phyloP scores from a whole-genome alignment of 805 yeast species.

The Kazachstania viticola region DNA sequence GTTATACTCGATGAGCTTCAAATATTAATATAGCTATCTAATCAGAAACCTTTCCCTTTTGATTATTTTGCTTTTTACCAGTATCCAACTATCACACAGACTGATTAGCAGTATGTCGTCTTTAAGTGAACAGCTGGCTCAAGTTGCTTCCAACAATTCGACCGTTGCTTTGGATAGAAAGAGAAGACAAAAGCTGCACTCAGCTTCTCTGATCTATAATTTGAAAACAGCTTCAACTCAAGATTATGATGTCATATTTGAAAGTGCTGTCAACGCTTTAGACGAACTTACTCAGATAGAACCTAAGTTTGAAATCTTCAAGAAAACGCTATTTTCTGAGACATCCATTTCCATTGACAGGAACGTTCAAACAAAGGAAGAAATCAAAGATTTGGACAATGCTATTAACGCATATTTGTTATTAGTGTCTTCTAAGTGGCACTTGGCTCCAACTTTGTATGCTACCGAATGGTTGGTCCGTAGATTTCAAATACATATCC shows the following conservation, averaged over 20 bases:
- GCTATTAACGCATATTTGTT: constrained; percentile 68
- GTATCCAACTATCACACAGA: no score
- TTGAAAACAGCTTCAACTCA: constrained; percentile 86
- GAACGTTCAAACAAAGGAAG: constrained; percentile 69
- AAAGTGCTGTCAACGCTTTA: constrained; percentile 63
- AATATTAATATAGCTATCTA: no score
- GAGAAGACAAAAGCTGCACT: constrained; percentile 73
- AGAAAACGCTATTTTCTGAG: constrained; percentile 67
- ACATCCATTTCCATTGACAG: constrained; percentile 73
- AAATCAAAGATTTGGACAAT: constrained; percentile 56
- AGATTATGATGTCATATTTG: constrained; percentile 74
- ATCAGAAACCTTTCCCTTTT: no score
- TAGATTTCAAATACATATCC: constrained; percentile 74
- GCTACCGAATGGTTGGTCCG: constrained; percentile 94
- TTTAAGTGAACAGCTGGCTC: constrained; percentile 72
- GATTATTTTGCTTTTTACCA: no score
- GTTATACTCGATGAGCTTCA: no score
- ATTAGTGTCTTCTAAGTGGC: constrained; percentile 66
- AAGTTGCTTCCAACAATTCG: constrained; percentile 49
- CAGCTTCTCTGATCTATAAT: constrained; percentile 79
- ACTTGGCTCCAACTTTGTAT: constrained; percentile 60
- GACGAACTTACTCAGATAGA: constrained; percentile 63
- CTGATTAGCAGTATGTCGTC: constrained; percentile 33
- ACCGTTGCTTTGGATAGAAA: constrained; percentile 79
- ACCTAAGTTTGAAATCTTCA: constrained; percentile 60